Conservation (phyloP, 164 flowering plant species). For the Piper longum region DNA sequence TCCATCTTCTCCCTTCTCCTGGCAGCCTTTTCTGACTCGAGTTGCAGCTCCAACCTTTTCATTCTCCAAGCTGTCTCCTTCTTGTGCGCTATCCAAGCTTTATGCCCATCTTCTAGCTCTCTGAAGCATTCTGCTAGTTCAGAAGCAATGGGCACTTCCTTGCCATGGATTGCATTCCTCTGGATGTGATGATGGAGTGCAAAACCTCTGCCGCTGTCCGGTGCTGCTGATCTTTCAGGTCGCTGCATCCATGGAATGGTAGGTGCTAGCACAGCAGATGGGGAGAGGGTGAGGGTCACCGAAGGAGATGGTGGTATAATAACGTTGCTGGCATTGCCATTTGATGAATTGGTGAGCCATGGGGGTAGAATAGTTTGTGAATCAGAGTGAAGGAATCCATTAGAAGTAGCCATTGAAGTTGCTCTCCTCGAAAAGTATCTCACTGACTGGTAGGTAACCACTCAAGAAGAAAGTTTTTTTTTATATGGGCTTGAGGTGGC, state of each 20-base stretch:
- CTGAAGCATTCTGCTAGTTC: conserved; percentile 68
- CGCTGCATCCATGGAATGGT: conserved; percentile 51
- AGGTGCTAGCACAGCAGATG: conserved; percentile 36
- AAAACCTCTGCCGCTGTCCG: conserved; percentile 14
- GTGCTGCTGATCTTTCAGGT: conserved; percentile 18
- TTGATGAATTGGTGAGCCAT: conserved; percentile 51
- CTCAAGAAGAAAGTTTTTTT: too few species aligned
- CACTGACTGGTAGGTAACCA: too few species aligned
- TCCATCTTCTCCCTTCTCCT: conserved; percentile 73
- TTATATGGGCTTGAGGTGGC: too few species aligned
- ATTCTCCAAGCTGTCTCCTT: conserved; percentile 92
- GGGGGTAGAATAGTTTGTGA: conserved; percentile 54
- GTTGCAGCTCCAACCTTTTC: conserved; percentile 67
- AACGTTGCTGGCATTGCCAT: conserved; percentile 14
- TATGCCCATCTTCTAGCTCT: conserved; percentile 79
- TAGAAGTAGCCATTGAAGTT: conserved; percentile 46
- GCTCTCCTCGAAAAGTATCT: too few species aligned
- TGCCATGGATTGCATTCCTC: conserved; percentile 18
- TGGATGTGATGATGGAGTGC: conserved; percentile 15
- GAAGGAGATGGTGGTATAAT: conserved; percentile 66
- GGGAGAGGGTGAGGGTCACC: conserved; percentile 64
- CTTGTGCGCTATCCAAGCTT: conserved; percentile 67
- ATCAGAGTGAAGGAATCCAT: conserved; percentile 44
- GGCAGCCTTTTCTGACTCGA: conserved; percentile 76
- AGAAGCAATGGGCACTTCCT: conserved; percentile 23